Evolutionary conservation across 2,329 filamentous ascomycete species (phyloP).

Genomic region (Colletotrichum endophyticum): DNA sequence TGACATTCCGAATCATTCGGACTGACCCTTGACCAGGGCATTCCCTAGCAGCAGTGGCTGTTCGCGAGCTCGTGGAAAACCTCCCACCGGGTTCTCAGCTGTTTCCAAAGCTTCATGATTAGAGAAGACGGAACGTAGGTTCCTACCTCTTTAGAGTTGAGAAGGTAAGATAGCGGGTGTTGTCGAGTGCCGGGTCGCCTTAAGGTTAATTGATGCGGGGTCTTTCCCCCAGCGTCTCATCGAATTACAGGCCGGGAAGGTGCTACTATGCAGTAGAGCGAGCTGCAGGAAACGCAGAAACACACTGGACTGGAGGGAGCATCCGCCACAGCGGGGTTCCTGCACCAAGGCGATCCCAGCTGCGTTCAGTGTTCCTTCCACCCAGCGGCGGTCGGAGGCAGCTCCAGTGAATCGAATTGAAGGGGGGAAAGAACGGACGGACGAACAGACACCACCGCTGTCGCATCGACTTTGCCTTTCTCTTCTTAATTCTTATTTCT

Average conservation of each 20-base stretch:
- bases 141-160: neutral
- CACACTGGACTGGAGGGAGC: neutral
- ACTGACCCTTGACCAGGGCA: neutral
- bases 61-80: neutral
- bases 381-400: neutral
- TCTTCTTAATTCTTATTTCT: neutral
- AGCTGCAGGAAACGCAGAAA: neutral
- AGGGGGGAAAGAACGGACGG: neutral
- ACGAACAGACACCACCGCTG: neutral
- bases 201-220: conserved; percentile 13
- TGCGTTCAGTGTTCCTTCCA: neutral
- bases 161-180: neutral
- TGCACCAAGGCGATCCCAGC: neutral
- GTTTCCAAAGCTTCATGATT: neutral
- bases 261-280: no score
- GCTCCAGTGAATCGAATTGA: neutral
- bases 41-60: neutral
- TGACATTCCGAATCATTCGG: neutral
- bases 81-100: neutral
- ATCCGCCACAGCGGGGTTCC: conserved; percentile 17
- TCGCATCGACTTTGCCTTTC: neutral
- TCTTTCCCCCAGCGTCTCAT: neutral
- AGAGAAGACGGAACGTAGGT: neutral
- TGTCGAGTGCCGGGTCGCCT: neutral
- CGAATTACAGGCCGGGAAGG: neutral